Percentiles rank a stretch among this genome's conserved stretches.
Conservation (phyloP, 2,329 filamentous ascomycete species). For the Chaetomium olivaceum region DNA sequence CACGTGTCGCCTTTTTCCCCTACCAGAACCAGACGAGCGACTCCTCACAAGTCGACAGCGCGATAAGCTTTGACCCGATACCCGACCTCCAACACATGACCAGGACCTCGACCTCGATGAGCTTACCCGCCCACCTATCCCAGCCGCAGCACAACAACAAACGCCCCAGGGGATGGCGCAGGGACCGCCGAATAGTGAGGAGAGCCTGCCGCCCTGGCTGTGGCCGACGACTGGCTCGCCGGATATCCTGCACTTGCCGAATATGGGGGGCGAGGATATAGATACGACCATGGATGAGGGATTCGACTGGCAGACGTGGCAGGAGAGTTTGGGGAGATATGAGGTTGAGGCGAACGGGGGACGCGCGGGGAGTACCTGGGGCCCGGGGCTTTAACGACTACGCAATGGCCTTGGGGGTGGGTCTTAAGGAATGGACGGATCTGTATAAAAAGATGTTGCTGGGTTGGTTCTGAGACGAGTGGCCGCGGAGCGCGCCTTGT, state of each 20-base stretch:
- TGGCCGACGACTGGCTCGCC: slow-evolving; percentile 45
- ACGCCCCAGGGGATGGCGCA: slow-evolving; percentile 4
- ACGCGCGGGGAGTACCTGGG: slow-evolving; percentile 25
- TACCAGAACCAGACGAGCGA: slow-evolving; percentile 21
- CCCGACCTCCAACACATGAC: slow-evolving; percentile 12
- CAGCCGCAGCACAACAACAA: slow-evolving; percentile 16
- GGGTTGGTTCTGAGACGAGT: not conserved
- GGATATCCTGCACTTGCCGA: slow-evolving; percentile 26
- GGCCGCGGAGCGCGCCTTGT: not conserved
- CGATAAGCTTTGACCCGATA: slow-evolving; percentile 19
- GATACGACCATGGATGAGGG: slow-evolving; percentile 43
- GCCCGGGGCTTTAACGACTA: slow-evolving; percentile 17
- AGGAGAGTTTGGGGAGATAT: slow-evolving; percentile 38
- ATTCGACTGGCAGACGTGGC: slow-evolving; percentile 43
- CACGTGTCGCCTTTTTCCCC: slow-evolving; percentile 16
- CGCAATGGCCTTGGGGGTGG: too few species aligned
- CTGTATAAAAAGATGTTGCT: not conserved
- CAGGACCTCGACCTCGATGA: slow-evolving; percentile 1
- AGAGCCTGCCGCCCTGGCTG: slow-evolving; percentile 56
- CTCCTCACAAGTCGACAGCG: not conserved
- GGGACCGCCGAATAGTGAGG: slow-evolving; percentile 40
- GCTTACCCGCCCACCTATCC: not conserved
- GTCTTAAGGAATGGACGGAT: not conserved
- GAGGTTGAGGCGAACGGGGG: slow-evolving; percentile 36
- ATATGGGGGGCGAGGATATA: slow-evolving; percentile 33